A percentile compares a stretch with the other conserved stretches of the same genome.
Evolutionary conservation across 495 filamentous ascomycete species (phyloP).

Genomic region (Aspergillus wentii): DNA sequence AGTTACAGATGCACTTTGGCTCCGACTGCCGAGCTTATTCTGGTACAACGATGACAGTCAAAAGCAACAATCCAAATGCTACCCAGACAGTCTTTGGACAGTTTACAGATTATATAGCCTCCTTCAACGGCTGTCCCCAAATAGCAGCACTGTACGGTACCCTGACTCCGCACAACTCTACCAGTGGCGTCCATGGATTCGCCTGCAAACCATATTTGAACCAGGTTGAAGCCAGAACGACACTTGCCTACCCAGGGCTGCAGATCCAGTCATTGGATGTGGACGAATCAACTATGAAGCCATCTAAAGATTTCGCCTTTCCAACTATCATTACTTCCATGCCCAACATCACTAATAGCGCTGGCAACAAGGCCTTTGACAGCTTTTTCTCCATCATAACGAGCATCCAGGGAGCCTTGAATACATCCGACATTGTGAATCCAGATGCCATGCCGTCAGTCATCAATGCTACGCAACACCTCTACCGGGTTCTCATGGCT

Average conservation of each 20-base stretch:
- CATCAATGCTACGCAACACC: constrained; percentile 2
- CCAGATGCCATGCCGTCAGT: not conserved
- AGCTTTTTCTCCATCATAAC: constrained; percentile 2
- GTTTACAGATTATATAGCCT: no score
- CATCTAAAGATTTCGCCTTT: no score
- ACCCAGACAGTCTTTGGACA: not conserved
- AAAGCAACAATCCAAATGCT: not conserved
- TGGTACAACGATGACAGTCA: no score
- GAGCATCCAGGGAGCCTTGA: constrained; percentile 1
- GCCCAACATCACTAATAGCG: not conserved
- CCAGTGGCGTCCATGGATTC: constrained; percentile 2
- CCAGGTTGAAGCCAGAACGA: not conserved
- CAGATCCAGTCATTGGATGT: not conserved
- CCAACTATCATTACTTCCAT: not conserved
- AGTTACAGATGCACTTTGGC: no score
- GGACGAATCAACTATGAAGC: not conserved
- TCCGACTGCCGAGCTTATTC: no score
- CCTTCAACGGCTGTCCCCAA: no score
- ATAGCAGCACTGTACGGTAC: no score
- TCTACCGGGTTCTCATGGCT: constrained; percentile 8
- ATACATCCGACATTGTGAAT: not conserved
- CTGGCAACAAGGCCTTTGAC: constrained; percentile 3
- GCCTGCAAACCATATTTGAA: constrained; percentile 1
- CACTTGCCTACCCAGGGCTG: not conserved
- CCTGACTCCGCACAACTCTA: not conserved